Percentiles rank a stretch among this genome's conserved stretches.
phyloP scores from a whole-genome alignment of 768 basidiomycete species.

The Erythrobasidium yunnanense region DNA sequence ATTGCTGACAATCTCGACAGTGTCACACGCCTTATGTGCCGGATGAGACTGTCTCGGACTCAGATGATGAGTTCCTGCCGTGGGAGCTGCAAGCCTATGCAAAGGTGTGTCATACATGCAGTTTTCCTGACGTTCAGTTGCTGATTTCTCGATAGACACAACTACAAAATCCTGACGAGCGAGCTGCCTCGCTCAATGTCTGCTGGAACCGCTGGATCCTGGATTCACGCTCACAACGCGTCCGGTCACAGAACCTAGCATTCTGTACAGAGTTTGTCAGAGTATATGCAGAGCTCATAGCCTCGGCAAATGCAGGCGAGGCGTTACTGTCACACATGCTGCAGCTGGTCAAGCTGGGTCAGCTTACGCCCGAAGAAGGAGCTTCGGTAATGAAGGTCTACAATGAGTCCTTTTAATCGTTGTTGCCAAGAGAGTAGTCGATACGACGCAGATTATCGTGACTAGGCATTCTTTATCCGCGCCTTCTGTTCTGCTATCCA shows the following conservation, averaged over 20 bases:
- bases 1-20: not conserved
- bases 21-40: conserved; percentile 24
- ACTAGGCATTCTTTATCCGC: not conserved
- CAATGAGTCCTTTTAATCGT: not conserved
- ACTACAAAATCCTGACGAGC: conserved; percentile 1
- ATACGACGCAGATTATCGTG: not conserved
- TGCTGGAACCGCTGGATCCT: conserved; percentile 23
- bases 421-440: not conserved
- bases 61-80: conserved; percentile 18
- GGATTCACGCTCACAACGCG: not conserved
- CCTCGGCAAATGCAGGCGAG: not conserved
- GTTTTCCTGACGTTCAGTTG: not conserved
- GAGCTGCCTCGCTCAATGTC: conserved; percentile 12
- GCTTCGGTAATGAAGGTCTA: not conserved
- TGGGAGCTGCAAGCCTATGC: conserved; percentile 24
- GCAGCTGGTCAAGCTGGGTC: conserved; percentile 15
- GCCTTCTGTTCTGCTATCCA: conserved; percentile 83
- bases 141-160: not conserved
- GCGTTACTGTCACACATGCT: conserved; percentile 16
- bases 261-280: conserved; percentile 21
- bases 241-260: conserved; percentile 6
- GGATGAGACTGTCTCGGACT: conserved; percentile 17
- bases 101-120: not conserved
- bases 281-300: not conserved
- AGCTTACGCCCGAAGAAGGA: not conserved